A percentile compares a stretch with the other conserved stretches of the same genome.
phyloP scores from a whole-genome alignment of 225 moss, liverwort and hornwort species.

The Ulota crispa region DNA sequence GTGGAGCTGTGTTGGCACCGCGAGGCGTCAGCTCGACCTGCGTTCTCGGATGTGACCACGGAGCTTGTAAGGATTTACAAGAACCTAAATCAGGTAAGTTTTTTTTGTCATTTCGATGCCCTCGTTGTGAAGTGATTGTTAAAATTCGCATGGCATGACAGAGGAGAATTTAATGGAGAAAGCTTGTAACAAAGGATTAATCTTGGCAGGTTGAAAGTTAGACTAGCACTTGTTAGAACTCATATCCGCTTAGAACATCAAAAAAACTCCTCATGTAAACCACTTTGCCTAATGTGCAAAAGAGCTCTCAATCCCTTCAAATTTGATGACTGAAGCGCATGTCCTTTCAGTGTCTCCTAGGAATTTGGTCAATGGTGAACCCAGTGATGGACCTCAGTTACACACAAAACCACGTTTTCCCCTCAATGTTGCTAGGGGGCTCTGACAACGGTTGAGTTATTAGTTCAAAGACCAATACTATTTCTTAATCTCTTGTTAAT shows the following conservation, averaged over 20 bases:
- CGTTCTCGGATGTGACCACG: background rate
- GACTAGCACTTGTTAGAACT: background rate
- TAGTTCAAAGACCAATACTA: background rate
- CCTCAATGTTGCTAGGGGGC: background rate
- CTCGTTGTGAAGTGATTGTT: background rate
- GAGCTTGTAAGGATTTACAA: background rate
- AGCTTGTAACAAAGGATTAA: background rate
- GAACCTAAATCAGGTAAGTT: constrained; percentile 1
- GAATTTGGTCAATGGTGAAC: background rate
- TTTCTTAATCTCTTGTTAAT: background rate
- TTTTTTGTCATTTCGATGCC: background rate
- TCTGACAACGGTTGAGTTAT: background rate
- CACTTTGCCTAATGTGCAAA: background rate
- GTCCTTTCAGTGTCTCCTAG: background rate
- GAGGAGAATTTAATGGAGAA: background rate
- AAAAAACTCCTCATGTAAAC: background rate
- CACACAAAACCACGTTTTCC: background rate
- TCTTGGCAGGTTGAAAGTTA: background rate
- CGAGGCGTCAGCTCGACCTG: background rate
- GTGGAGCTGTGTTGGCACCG: constrained; percentile 8
- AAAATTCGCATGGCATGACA: background rate
- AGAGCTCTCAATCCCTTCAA: background rate
- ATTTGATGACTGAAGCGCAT: background rate
- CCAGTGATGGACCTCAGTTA: background rate
- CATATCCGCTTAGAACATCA: background rate